Evolutionary conservation across 148 eudicot genomes (phyloP).

Genomic region (Heliamphora exappendiculata): DNA sequence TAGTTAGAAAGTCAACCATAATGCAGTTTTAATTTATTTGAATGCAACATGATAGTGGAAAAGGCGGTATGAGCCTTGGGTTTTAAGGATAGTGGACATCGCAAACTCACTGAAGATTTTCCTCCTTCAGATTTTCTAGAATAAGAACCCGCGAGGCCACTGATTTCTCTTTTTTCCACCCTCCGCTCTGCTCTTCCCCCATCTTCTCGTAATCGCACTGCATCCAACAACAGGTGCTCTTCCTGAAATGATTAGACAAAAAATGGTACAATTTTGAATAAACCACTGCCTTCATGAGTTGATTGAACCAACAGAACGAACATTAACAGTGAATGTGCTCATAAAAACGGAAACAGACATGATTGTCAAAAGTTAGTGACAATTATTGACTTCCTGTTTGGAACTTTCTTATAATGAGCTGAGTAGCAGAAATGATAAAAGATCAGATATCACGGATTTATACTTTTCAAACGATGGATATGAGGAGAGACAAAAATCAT

Average conservation of each 20-base stretch:
- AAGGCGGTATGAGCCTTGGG: background rate
- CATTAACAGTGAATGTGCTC: background rate
- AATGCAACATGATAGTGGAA: no score
- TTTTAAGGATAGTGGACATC: background rate
- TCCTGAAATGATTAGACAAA: no score
- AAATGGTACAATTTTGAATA: background rate
- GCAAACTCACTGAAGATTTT: background rate
- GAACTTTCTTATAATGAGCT: no score
- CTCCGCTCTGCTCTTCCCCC: no score
- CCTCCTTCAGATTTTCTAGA: background rate
- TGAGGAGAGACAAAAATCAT: no score
- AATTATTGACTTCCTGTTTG: background rate
- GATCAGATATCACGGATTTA: background rate
- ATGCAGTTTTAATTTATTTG: background rate
- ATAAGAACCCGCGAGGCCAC: no score
- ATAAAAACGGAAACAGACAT: background rate
- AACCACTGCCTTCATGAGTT: no score
- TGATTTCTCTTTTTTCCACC: no score
- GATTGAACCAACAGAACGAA: no score
- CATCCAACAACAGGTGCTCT: no score
- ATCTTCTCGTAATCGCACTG: no score
- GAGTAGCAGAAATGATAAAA: background rate
- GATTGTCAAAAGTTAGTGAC: background rate
- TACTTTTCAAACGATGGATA: background rate
- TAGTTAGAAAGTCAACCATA: background rate